Conservation (phyloP, 257 asterid species). For the Solanum etuberosum region DNA sequence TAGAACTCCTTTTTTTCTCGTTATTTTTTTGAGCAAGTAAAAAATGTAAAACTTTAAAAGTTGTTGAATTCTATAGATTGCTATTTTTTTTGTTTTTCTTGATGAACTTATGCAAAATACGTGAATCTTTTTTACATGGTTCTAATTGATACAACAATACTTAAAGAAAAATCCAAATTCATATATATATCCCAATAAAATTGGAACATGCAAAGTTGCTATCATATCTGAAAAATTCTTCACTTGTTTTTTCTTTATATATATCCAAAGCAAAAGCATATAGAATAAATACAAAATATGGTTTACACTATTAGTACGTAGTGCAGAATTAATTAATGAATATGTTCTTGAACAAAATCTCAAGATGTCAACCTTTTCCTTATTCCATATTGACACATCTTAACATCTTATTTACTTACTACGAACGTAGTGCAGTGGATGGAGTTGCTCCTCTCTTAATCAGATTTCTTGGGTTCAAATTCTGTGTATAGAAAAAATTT, state of each 20-base stretch:
- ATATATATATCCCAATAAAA: neutral
- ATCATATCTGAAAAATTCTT: neutral
- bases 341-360: neutral
- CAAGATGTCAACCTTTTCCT: neutral
- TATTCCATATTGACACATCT: neutral
- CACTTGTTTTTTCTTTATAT: neutral
- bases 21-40: neutral
- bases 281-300: neutral
- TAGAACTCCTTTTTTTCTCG: neutral
- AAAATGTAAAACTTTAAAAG: neutral
- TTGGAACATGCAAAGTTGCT: neutral
- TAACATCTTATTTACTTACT: too few relatives aligned
- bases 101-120: neutral
- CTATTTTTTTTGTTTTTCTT: neutral
- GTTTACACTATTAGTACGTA: neutral
- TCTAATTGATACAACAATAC: neutral
- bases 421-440: too few relatives aligned
- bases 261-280: neutral
- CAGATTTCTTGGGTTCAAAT: accelerated
- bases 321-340: neutral
- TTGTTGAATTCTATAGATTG: neutral
- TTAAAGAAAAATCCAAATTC: neutral
- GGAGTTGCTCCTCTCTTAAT: too few relatives aligned
- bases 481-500: accelerated
- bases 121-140: neutral